Evolutionary conservation across 768 basidiomycete genomes (phyloP).

Genomic region (Leccinum truebloodii): DNA sequence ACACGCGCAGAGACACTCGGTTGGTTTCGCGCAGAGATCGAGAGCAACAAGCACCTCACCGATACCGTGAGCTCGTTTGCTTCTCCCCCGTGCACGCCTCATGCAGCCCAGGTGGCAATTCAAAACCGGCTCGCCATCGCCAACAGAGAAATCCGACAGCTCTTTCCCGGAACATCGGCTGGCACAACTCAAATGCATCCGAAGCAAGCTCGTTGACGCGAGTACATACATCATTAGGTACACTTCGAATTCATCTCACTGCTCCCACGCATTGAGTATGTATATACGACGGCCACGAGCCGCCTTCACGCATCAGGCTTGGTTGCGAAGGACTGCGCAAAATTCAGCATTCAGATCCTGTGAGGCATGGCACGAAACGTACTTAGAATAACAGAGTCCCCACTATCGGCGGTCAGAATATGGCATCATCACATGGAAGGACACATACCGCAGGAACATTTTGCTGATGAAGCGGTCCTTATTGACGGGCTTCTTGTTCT

Average conservation of each 20-base stretch:
- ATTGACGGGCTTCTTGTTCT: slow-evolving; percentile 98
- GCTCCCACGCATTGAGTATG: neutral
- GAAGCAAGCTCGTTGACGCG: neutral
- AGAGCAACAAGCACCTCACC: slow-evolving; percentile 55
- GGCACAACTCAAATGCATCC: neutral
- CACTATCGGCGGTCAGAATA: slow-evolving; percentile 47
- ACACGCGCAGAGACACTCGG: slow-evolving; percentile 64
- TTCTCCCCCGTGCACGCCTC: slow-evolving; percentile 5
- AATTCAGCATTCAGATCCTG: slow-evolving; percentile 35
- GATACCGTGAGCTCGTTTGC: slow-evolving; percentile 48
- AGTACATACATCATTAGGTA: neutral
- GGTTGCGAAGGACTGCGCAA: slow-evolving; percentile 70
- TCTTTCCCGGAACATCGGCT: slow-evolving; percentile 40
- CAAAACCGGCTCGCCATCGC: slow-evolving; percentile 58
- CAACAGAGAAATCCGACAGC: slow-evolving; percentile 60
- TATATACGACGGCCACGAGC: neutral
- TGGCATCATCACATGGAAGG: slow-evolving; percentile 4
- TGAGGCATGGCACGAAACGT: slow-evolving; percentile 35
- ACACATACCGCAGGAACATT: slow-evolving; percentile 87
- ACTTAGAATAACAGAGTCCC: slow-evolving; percentile 98
- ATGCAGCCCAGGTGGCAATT: slow-evolving; percentile 48
- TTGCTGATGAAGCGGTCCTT: slow-evolving; percentile 99
- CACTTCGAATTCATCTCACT: neutral
- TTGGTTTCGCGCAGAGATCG: slow-evolving; percentile 76
- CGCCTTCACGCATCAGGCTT: slow-evolving; percentile 43